These are phyloP conservation scores for Lasiosphaeris hirsuta DNA, from an alignment of 495 filamentous ascomycete species.

Conservation along the genomic window DNA sequence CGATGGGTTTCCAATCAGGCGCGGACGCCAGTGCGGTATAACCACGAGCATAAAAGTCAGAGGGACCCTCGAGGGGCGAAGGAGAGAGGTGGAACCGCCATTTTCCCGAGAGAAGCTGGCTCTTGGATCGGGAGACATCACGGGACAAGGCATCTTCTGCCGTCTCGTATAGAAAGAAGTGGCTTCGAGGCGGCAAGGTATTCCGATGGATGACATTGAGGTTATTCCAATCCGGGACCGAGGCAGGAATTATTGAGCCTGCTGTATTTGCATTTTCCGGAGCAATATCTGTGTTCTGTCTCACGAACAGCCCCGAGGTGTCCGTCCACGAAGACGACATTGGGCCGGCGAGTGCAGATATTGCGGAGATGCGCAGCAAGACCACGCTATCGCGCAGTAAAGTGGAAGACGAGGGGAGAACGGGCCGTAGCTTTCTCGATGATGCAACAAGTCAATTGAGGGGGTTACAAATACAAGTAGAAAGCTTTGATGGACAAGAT, in stretches of 20 bases:
- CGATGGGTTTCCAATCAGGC: slow-evolving; percentile 52
- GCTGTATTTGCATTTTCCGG: background rate
- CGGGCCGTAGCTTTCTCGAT: too few relatives aligned
- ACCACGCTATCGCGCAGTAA: too few relatives aligned
- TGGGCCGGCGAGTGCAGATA: too few relatives aligned
- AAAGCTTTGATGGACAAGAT: too few relatives aligned
- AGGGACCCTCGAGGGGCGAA: slow-evolving; percentile 47
- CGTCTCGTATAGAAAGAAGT: slow-evolving; percentile 52
- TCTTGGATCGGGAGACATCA: slow-evolving; percentile 32
- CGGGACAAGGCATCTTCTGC: slow-evolving; percentile 31
- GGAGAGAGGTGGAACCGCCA: slow-evolving; percentile 57
- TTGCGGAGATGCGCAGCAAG: too few relatives aligned
- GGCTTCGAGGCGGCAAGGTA: slow-evolving; percentile 57
- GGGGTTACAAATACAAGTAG: too few relatives aligned
- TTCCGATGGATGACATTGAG: slow-evolving; percentile 60
- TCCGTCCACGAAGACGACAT: too few relatives aligned
- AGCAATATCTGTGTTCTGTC: background rate
- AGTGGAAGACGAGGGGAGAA: too few relatives aligned
- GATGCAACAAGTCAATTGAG: too few relatives aligned
- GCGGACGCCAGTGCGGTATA: slow-evolving; percentile 19
- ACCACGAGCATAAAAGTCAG: slow-evolving; percentile 37
- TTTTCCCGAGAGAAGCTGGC: slow-evolving; percentile 50
- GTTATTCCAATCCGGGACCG: slow-evolving; percentile 58
- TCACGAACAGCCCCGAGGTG: background rate
- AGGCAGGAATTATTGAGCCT: slow-evolving; percentile 15